These are phyloP conservation scores for Verticillium nubilum DNA, from an alignment of 2,329 filamentous ascomycete genomes.

Conservation along the genomic window DNA sequence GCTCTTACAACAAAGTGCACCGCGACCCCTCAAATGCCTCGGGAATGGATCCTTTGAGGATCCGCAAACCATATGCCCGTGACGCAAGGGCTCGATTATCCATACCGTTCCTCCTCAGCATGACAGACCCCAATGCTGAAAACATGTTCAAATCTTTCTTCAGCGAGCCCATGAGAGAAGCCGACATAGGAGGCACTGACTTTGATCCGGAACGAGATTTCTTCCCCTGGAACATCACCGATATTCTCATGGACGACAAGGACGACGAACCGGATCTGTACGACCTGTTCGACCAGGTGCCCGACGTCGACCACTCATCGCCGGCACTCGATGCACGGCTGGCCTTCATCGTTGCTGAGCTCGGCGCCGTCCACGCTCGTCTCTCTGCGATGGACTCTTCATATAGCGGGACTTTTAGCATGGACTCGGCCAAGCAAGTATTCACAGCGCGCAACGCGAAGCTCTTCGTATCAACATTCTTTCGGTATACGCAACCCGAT, in stretches of 20 bases:
- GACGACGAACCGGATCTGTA: constrained; percentile 2
- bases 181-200: constrained; percentile 1
- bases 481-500: constrained; percentile 18
- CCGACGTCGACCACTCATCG: background rate
- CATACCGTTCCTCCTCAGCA: constrained; percentile 17
- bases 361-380: constrained; percentile 9
- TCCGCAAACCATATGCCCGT: background rate
- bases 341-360: constrained; percentile 6
- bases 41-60: background rate
- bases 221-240: constrained; percentile 10
- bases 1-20: constrained; percentile 13
- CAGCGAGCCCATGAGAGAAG: constrained; percentile 7
- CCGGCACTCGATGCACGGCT: constrained; percentile 1
- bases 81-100: constrained; percentile 14
- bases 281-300: constrained; percentile 1
- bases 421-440: constrained; percentile 8
- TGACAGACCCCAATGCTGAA: constrained; percentile 18
- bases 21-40: constrained; percentile 1
- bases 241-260: constrained; percentile 4
- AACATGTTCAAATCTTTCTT: constrained; percentile 16
- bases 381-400: constrained; percentile 8
- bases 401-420: constrained; percentile 10
- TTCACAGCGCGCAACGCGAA: constrained; percentile 15
- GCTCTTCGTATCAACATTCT: constrained; percentile 16
- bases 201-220: constrained; percentile 1